A percentile compares a stretch with the other conserved stretches of the same genome.
Evolutionary conservation across 345 rosid genomes (phyloP).

Genomic region (Zanthoxylum bungeanum): DNA sequence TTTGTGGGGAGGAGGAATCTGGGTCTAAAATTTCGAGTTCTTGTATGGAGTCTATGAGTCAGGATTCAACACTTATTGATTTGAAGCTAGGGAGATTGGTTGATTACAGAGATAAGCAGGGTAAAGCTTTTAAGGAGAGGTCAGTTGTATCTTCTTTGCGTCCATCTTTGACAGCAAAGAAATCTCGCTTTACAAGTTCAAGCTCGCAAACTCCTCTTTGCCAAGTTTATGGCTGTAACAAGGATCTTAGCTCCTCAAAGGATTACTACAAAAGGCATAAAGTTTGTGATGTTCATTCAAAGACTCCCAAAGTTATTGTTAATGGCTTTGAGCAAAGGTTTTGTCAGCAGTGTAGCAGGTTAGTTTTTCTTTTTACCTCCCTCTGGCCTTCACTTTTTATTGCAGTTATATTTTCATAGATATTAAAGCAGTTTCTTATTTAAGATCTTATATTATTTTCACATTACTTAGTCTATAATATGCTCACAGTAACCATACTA

Average conservation of each 20-base stretch:
- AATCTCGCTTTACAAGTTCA: slow-evolving; percentile 19
- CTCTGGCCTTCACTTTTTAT: background rate
- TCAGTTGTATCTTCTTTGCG: slow-evolving; percentile 11
- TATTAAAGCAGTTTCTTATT: background rate
- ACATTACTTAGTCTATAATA: background rate
- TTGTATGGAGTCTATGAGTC: slow-evolving; percentile 27
- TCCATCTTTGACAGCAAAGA: slow-evolving; percentile 22
- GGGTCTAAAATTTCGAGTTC: slow-evolving; percentile 30
- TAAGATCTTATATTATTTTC: background rate
- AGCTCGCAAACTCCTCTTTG: slow-evolving; percentile 33
- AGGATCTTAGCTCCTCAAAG: slow-evolving; percentile 50
- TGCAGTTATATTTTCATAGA: background rate
- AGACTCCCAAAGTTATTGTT: slow-evolving; percentile 51
- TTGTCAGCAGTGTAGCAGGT: slow-evolving; percentile 73
- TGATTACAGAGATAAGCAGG: slow-evolving; percentile 25
- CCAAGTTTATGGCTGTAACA: slow-evolving; percentile 58
- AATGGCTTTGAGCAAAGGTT: slow-evolving; percentile 54
- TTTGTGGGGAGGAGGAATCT: slow-evolving; percentile 19
- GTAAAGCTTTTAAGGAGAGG: slow-evolving; percentile 19
- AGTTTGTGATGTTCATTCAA: slow-evolving; percentile 58
- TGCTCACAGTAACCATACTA: background rate
- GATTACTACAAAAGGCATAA: slow-evolving; percentile 59
- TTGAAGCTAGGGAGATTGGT: slow-evolving; percentile 38
- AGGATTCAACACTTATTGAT: slow-evolving; percentile 30
- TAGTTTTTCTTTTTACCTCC: slow-evolving; percentile 2